Evolutionary conservation across 345 rosid species (phyloP), one percentile per base, ranked within the genome.

Genomic region (Carallia pectinifolia): DNA sequence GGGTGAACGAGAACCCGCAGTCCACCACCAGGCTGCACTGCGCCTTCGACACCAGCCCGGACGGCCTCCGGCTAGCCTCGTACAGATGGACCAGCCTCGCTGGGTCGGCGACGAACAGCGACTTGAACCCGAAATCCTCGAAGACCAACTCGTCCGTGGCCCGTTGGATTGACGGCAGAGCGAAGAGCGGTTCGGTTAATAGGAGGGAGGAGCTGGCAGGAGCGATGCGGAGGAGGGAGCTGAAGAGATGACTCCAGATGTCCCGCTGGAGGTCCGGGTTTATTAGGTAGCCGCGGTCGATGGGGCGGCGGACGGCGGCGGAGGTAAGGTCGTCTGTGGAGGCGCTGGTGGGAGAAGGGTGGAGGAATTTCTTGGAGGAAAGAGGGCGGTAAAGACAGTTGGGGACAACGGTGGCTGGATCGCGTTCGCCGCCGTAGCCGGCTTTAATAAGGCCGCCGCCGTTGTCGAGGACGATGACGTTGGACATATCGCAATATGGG

Each of bases 221-320:
- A 59, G 50, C 72, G 16, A 85, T 62, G 66, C 72, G 91, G 81
- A 91, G 93, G 75, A 82, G 84, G 31, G 85, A 79, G 7, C 80
- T 53, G 85, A 94, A 88, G 68, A 90, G 86, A 81, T 91, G 89
- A 71, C 84, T 80, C 97, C 97, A 94, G 50, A 94, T 91, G 65
- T 94, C 97, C 6, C 98, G 93, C 67, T 94, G 89, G 56, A 91
- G 81, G 31, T 91, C 97, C 2, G 88, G 81, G 85, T 94, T 94
- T 44, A 88, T 90, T 52, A 94, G 84, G 87, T 91, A 88, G 16
- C 98, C 98, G 5, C 97, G 93, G 85, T 94, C 98, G 66, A 91
- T 84, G 33, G 98, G 98, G 44, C 97, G 93, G 74, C 97, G 98
- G 50, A 94, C 76, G 59, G 93, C 82, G 65, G 98, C 97, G 74